A percentile compares a stretch with the other conserved stretches of the same genome.
These are phyloP conservation scores for Metschnikowia kofuensis DNA, from an alignment of 805 yeast genomes.

Conservation along the genomic window DNA sequence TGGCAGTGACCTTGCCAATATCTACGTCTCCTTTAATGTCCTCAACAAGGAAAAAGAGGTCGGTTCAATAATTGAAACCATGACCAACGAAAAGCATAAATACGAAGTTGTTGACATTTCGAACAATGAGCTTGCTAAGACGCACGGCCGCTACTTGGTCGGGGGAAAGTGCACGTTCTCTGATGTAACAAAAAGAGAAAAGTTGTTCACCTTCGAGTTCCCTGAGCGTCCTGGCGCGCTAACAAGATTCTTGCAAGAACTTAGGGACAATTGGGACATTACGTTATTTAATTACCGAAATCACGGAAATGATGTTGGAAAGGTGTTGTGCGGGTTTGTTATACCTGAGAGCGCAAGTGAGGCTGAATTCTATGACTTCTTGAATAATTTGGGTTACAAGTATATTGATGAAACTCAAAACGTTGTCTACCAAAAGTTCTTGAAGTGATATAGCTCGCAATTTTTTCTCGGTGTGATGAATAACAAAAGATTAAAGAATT, in stretches of 20 bases:
- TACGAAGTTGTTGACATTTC: constrained; percentile 75
- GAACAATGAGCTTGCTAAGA: constrained; percentile 90
- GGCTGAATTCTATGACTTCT: constrained; percentile 62
- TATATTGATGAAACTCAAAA: constrained; percentile 82
- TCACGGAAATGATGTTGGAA: constrained; percentile 94
- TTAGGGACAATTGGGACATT: constrained; percentile 83
- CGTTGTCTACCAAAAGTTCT: constrained; percentile 77
- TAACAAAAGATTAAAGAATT: neutral
- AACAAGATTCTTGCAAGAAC: constrained; percentile 66
- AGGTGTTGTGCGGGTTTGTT: constrained; percentile 84
- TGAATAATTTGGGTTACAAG: constrained; percentile 70
- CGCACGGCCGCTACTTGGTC: constrained; percentile 92
- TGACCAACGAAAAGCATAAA: constrained; percentile 62
- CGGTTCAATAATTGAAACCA: constrained; percentile 53
- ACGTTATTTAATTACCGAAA: constrained; percentile 95
- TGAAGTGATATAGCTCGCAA: constrained; percentile 26
- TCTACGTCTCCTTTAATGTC: constrained; percentile 86
- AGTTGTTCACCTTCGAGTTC: constrained; percentile 81
- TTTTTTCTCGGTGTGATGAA: too few relatives aligned
- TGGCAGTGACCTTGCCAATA: constrained; percentile 57
- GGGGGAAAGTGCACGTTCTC: constrained; percentile 74
- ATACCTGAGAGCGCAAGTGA: constrained; percentile 69
- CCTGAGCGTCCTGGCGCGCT: constrained; percentile 98
- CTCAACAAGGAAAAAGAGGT: constrained; percentile 73
- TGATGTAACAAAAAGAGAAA: constrained; percentile 61